phyloP scores from a whole-genome alignment of 2,329 filamentous ascomycete species.

The Verticillium isaacii region DNA sequence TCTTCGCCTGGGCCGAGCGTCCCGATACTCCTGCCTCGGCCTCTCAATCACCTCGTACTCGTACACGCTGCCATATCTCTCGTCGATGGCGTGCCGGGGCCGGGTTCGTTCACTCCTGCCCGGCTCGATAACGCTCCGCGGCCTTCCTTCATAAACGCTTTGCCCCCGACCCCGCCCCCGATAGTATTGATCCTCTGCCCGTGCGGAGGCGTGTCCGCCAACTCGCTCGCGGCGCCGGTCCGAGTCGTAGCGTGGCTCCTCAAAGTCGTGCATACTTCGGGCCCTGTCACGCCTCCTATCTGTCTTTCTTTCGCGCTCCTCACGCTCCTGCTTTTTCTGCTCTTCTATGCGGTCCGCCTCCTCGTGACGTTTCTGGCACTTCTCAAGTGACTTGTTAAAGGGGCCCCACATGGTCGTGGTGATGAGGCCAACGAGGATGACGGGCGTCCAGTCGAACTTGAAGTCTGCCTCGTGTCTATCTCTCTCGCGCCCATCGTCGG shows the following conservation, averaged over 20 bases:
- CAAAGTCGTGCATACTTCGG: neutral
- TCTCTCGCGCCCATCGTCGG: conserved; percentile 26
- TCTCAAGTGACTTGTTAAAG: conserved; percentile 32
- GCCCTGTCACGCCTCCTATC: neutral
- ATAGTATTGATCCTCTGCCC: neutral
- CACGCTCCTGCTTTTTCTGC: conserved; percentile 1
- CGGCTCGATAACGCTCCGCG: neutral
- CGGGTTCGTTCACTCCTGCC: neutral
- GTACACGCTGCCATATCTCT: neutral
- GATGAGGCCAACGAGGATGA: conserved; percentile 30
- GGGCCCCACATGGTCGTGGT: conserved; percentile 30
- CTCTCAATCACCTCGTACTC: neutral
- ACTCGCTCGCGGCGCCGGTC: neutral
- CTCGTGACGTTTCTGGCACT: conserved; percentile 14
- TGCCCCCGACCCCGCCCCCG: neutral
- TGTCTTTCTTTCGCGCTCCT: neutral
- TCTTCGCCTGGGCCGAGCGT: neutral
- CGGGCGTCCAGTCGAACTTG: conserved; percentile 36
- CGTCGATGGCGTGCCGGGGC: neutral
- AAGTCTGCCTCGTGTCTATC: conserved; percentile 34
- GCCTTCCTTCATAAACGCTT: neutral
- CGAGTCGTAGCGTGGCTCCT: neutral
- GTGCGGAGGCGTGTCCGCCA: neutral
- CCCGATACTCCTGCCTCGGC: neutral
- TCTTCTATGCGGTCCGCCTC: conserved; percentile 9